phyloP scores from a whole-genome alignment of 106 monocot species.

The Acanthochlamys bracteata region DNA sequence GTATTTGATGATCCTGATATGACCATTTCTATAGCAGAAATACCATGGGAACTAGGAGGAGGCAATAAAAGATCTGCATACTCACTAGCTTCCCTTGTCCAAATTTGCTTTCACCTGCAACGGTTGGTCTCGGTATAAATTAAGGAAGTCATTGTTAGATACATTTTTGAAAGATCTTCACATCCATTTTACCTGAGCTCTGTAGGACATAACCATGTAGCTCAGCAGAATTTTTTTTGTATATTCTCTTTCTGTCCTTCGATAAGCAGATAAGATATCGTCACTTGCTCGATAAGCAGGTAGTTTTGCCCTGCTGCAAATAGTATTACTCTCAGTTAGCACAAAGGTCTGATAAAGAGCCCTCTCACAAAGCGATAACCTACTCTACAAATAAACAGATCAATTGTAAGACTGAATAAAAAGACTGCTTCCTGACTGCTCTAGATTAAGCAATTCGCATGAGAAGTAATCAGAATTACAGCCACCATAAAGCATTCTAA shows the following conservation, averaged over 20 bases:
- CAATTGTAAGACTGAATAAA: too few relatives aligned
- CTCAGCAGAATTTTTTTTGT: slow-evolving; percentile 24
- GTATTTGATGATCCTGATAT: slow-evolving; percentile 7
- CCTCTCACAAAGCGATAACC: too few relatives aligned
- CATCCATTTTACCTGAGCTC: slow-evolving; percentile 19
- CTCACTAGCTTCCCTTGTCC: slow-evolving; percentile 46
- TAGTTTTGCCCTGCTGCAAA: slow-evolving; percentile 40
- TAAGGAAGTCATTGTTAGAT: not conserved
- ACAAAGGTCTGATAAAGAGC: not conserved
- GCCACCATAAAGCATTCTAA: too few relatives aligned
- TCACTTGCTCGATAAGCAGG: slow-evolving; percentile 34
- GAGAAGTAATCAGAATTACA: too few relatives aligned
- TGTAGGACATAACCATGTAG: slow-evolving; percentile 29
- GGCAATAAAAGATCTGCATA: not conserved
- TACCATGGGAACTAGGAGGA: slow-evolving; percentile 15
- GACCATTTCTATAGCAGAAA: slow-evolving; percentile 13
- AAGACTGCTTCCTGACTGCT: too few relatives aligned
- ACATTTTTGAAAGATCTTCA: too few relatives aligned
- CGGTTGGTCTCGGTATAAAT: not conserved
- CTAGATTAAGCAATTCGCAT: too few relatives aligned
- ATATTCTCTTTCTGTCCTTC: slow-evolving; percentile 23
- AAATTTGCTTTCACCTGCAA: slow-evolving; percentile 56
- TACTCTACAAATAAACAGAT: too few relatives aligned
- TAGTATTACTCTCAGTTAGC: not conserved
- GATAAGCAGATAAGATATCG: slow-evolving; percentile 17